Percentiles rank a stretch among this genome's conserved stretches.
Conservation (phyloP, 805 yeast genomes). For the Candida nanaspora region DNA sequence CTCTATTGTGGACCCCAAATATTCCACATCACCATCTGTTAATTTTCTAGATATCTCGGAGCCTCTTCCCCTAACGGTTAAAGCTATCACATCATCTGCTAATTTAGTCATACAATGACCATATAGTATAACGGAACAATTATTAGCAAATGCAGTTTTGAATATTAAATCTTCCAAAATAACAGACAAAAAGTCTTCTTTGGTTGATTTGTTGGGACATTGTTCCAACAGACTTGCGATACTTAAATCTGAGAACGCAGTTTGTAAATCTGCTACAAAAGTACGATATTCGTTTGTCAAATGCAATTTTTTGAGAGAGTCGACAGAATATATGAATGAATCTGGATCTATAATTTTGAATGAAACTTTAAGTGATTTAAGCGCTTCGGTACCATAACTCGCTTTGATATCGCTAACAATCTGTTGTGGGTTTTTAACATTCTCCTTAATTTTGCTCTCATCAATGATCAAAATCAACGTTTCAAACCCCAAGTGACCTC, state of each 20-base stretch:
- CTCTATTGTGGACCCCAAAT: conserved; percentile 28
- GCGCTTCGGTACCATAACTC: conserved; percentile 8
- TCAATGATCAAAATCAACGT: conserved; percentile 46
- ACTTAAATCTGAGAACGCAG: background rate
- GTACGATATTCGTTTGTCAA: conserved; percentile 25
- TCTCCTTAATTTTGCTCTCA: conserved; percentile 21
- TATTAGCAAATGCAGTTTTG: conserved; percentile 35
- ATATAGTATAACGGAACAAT: conserved; percentile 53
- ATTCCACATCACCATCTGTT: conserved; percentile 34
- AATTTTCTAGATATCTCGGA: conserved; percentile 47
- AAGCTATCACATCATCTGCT: conserved; percentile 71
- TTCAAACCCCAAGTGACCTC: conserved; percentile 64
- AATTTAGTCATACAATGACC: conserved; percentile 79
- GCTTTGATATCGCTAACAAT: conserved; percentile 5
- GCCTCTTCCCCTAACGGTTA: conserved; percentile 86
- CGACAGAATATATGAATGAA: conserved; percentile 27
- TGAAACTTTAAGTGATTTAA: conserved; percentile 25
- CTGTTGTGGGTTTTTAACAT: background rate
- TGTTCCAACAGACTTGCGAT: conserved; percentile 26
- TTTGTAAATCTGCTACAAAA: background rate
- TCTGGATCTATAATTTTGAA: conserved; percentile 36
- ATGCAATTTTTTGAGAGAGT: conserved; percentile 24
- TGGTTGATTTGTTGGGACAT: conserved; percentile 50
- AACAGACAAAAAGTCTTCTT: conserved; percentile 50
- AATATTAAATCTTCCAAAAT: conserved; percentile 41